phyloP scores from a whole-genome alignment of 805 yeast genomes.

The Hanseniaspora nectarophila region DNA sequence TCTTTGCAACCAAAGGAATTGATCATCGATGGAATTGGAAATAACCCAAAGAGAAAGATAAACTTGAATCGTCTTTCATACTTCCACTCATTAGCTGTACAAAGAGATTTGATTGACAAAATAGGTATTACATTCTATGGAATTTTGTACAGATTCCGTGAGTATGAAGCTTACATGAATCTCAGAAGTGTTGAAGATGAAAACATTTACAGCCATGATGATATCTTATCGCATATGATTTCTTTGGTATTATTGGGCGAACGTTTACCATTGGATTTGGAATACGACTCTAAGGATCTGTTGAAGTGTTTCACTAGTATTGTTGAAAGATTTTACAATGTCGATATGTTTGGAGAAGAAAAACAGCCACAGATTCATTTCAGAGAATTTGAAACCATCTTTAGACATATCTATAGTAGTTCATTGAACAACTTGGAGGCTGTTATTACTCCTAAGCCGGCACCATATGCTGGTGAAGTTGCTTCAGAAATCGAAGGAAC shows the following conservation, averaged over 20 bases:
- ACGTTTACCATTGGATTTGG: conserved; percentile 1
- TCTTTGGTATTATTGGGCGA: conserved; percentile 1
- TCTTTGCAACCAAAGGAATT: background rate
- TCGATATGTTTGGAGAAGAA: conserved; percentile 6
- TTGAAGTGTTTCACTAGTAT: conserved; percentile 5
- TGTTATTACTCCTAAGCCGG: conserved; percentile 3
- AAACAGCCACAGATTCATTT: conserved; percentile 13
- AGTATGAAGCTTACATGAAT: background rate
- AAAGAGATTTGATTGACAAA: conserved; percentile 11
- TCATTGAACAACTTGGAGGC: conserved; percentile 7
- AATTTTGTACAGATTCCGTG: conserved; percentile 2
- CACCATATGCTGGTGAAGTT: background rate
- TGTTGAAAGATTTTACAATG: conserved; percentile 10
- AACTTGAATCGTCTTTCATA: conserved; percentile 9
- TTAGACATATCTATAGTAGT: conserved; percentile 8
- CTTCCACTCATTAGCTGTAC: conserved; percentile 12
- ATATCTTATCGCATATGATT: conserved; percentile 8
- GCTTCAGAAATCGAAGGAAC: background rate
- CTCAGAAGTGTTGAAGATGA: background rate
- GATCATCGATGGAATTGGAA: background rate
- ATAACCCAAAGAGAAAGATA: background rate
- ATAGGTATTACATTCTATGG: conserved; percentile 12
- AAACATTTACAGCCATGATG: background rate
- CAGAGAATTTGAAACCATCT: conserved; percentile 12
- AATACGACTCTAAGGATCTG: background rate